A percentile compares a stretch with the other conserved stretches of the same genome.
phyloP scores from a whole-genome alignment of 169 alveolate genomes.

The Perkinsus chesapeaki region DNA sequence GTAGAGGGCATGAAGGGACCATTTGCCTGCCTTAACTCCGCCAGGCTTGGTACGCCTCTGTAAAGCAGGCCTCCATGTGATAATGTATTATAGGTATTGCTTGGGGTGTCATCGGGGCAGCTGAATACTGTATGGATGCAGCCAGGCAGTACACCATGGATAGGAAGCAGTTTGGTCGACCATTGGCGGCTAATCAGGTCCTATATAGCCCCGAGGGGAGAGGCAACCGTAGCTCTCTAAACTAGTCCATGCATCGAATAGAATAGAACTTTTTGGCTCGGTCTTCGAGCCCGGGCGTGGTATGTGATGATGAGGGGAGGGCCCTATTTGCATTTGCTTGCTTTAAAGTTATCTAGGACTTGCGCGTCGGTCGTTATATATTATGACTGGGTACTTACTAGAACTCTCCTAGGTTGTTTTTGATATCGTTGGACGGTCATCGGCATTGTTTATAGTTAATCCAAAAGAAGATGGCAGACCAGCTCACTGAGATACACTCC shows the following conservation, averaged over 20 bases:
- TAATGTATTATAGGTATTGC: slow-evolving; percentile 48
- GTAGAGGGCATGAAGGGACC: slow-evolving; percentile 65
- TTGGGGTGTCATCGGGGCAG: slow-evolving; percentile 74
- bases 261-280: too few species aligned
- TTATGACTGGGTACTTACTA: too few species aligned
- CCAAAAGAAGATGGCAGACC: slow-evolving; percentile 60
- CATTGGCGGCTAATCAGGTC: slow-evolving; percentile 52
- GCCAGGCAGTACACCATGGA: slow-evolving; percentile 55
- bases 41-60: slow-evolving; percentile 24
- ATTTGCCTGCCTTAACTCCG: slow-evolving; percentile 60
- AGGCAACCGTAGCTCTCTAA: too few species aligned
- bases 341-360: too few species aligned
- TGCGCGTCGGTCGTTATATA: too few species aligned
- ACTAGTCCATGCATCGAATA: too few species aligned
- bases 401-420: too few species aligned
- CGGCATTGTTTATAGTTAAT: slow-evolving; percentile 15
- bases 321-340: too few species aligned
- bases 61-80: not conserved
- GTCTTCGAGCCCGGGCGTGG: too few species aligned
- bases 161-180: slow-evolving; percentile 52
- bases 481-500: slow-evolving; percentile 51
- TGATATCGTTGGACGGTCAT: too few species aligned
- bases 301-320: too few species aligned
- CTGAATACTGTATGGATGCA: slow-evolving; percentile 54
- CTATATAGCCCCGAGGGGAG: not conserved